Conservation (phyloP, 306 rosid genomes). For the Clitoria ternatea region DNA sequence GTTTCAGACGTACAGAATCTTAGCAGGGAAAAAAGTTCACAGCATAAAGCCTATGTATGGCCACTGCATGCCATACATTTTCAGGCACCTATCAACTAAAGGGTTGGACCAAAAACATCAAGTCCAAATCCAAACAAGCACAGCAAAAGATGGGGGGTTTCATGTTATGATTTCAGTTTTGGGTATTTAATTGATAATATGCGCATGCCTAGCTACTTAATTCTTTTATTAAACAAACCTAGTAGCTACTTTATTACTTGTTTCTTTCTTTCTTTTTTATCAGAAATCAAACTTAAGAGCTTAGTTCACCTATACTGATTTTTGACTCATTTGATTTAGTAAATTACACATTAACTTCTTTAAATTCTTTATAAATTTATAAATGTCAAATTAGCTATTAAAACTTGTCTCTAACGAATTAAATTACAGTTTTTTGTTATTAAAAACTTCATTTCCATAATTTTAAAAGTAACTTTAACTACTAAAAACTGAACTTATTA, state of each 20-base stretch:
- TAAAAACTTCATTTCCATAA: too few relatives aligned
- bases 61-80: constrained; percentile 21
- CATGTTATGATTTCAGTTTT: constrained; percentile 12
- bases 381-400: too few relatives aligned
- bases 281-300: constrained; percentile 2
- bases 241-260: constrained; percentile 5
- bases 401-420: too few relatives aligned
- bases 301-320: background rate
- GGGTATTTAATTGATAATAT: constrained; percentile 12
- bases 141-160: background rate
- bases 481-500: too few relatives aligned
- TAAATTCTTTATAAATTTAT: too few relatives aligned
- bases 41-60: constrained; percentile 19
- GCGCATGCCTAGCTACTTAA: constrained; percentile 28
- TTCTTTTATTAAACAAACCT: background rate
- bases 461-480: too few relatives aligned
- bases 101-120: too few relatives aligned
- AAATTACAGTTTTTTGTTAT: too few relatives aligned
- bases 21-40: constrained; percentile 21
- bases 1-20: constrained; percentile 30
- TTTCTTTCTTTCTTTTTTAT: constrained; percentile 3
- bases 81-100: constrained; percentile 9
- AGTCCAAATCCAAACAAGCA: background rate
- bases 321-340: too few relatives aligned
- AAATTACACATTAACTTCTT: too few relatives aligned